Conservation (phyloP, 345 rosid genomes). For the Rhodomyrtus tomentosa region DNA sequence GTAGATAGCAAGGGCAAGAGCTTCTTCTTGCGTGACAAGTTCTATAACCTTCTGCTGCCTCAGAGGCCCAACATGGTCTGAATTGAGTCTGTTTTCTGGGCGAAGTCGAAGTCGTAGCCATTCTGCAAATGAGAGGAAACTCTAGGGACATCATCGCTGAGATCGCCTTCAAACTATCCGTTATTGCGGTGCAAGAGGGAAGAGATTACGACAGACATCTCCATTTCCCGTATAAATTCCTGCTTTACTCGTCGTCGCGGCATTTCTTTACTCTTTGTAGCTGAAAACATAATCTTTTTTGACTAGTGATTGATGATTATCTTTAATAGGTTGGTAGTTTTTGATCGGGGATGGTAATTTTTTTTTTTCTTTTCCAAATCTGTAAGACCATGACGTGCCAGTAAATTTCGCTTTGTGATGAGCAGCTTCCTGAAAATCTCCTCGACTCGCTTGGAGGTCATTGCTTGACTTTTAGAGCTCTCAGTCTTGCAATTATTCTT, state of each 20-base stretch:
- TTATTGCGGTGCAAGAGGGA: not conserved
- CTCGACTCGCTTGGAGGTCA: not conserved
- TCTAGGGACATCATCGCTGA: not conserved
- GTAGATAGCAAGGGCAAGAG: conserved; percentile 80
- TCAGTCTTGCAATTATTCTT: not conserved
- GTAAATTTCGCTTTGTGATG: not conserved
- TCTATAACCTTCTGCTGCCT: conserved; percentile 86
- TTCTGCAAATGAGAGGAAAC: not conserved
- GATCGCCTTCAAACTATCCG: not conserved
- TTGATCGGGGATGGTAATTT: not conserved
- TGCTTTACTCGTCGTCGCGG: not conserved
- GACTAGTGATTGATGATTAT: not conserved
- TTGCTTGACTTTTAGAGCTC: not conserved
- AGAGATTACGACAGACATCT: not conserved
- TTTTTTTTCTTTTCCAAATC: not conserved
- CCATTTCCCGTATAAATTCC: not conserved
- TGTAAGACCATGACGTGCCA: not conserved
- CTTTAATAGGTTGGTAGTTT: not conserved
- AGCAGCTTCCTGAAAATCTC: not conserved
- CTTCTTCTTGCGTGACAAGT: conserved; percentile 77
- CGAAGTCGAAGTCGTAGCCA: not conserved
- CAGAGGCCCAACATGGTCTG: conserved; percentile 80
- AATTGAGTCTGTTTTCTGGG: not conserved
- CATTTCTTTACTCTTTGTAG: not conserved
- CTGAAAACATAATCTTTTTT: not conserved